Conservation (phyloP, 1,284 basidiomycete species). For the Ceratobasidium sp. region DNA sequence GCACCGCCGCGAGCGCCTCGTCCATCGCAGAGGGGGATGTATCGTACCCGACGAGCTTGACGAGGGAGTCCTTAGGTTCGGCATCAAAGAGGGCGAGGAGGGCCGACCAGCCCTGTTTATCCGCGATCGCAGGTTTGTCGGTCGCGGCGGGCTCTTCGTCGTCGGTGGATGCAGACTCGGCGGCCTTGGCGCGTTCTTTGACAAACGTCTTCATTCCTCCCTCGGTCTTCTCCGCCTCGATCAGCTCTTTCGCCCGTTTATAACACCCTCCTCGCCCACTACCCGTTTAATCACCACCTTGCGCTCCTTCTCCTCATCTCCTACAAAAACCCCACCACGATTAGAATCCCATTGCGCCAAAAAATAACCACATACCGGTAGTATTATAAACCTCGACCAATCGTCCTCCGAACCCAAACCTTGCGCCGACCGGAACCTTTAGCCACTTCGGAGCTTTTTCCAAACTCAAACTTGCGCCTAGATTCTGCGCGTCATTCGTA, state of each 20-base stretch:
- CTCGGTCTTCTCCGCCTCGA: too few relatives aligned
- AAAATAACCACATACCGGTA: too few relatives aligned
- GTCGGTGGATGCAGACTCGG: too few relatives aligned
- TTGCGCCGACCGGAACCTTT: constrained; percentile 81
- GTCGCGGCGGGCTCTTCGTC: constrained; percentile 60
- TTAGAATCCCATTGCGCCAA: neutral
- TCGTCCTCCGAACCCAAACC: constrained; percentile 96
- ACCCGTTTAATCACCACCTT: constrained; percentile 83
- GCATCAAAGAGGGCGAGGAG: constrained; percentile 90
- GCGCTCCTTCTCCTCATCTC: constrained; percentile 82
- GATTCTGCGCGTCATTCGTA: constrained; percentile 56
- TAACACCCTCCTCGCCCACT: too few relatives aligned
- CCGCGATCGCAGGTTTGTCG: constrained; percentile 8
- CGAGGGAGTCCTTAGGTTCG: constrained; percentile 90
- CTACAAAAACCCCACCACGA: constrained; percentile 63
- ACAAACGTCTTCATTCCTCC: too few relatives aligned
- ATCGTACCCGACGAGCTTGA: constrained; percentile 86
- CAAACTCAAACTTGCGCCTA: constrained; percentile 77
- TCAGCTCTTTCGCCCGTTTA: too few relatives aligned
- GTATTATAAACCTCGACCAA: too few relatives aligned
- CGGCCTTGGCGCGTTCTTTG: too few relatives aligned
- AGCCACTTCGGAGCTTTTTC: constrained; percentile 98
- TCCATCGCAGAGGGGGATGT: constrained; percentile 50
- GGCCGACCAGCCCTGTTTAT: constrained; percentile 82
- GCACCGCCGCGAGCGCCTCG: too few relatives aligned